A percentile compares a stretch with the other conserved stretches of the same genome.
phyloP scores from a whole-genome alignment of 345 rosid genomes.

The Fremontodendron californicum region DNA sequence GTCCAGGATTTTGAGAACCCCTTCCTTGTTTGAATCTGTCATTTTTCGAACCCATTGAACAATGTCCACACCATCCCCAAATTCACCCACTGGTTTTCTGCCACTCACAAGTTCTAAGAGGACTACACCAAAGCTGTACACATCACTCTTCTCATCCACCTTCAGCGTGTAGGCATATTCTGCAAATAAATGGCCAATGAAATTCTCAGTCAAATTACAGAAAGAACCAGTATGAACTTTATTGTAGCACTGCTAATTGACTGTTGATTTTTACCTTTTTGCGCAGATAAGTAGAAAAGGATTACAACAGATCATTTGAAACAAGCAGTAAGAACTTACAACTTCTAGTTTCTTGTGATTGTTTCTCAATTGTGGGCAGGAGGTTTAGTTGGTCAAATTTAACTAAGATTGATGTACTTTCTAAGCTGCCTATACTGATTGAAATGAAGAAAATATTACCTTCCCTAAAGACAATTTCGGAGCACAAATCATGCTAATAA shows the following conservation, averaged over 20 bases:
- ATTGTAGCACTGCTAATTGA: neutral
- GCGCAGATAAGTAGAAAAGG: neutral
- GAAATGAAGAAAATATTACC: constrained; percentile 15
- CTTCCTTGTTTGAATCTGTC: constrained; percentile 88
- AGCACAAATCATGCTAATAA: constrained; percentile 16
- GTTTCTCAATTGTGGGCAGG: constrained; percentile 3
- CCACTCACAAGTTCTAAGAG: constrained; percentile 80
- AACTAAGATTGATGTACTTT: constrained; percentile 27
- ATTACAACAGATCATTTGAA: neutral
- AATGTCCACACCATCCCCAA: constrained; percentile 95
- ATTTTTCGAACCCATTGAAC: constrained; percentile 93
- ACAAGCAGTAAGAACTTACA: neutral
- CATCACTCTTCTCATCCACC: constrained; percentile 99
- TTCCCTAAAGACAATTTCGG: constrained; percentile 1
- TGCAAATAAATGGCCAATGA: constrained; percentile 27
- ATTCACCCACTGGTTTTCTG: constrained; percentile 90
- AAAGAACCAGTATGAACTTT: neutral
- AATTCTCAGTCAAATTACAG: constrained; percentile 13
- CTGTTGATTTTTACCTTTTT: neutral
- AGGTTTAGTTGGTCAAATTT: constrained; percentile 14
- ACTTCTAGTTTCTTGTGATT: neutral
- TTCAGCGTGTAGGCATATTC: constrained; percentile 94
- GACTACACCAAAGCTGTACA: constrained; percentile 94
- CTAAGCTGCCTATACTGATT: constrained; percentile 20
- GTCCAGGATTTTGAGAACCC: constrained; percentile 71